Conservation (phyloP, 768 basidiomycete species). For the Cantharellus cinnabarinus region DNA sequence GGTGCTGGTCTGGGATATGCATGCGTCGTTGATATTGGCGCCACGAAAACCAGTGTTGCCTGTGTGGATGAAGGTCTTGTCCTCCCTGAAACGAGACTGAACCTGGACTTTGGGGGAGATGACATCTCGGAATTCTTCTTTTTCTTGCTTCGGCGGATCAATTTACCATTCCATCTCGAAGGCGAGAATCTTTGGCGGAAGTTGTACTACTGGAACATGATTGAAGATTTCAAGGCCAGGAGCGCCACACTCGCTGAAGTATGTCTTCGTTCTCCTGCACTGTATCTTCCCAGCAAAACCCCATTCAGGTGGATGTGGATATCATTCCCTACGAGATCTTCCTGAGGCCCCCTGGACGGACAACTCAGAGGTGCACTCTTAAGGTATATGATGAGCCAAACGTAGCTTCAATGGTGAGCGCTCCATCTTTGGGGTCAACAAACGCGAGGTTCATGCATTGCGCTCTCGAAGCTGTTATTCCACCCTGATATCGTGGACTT, state of each 20-base stretch:
- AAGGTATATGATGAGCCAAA: constrained; percentile 92
- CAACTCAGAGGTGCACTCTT: constrained; percentile 72
- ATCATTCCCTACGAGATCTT: constrained; percentile 81
- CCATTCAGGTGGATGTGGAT: constrained; percentile 59
- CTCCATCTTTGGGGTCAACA: background rate
- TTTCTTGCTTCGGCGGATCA: constrained; percentile 54
- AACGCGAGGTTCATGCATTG: background rate
- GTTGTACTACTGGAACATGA: constrained; percentile 72
- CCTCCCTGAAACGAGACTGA: constrained; percentile 67
- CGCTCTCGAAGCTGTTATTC: constrained; percentile 50
- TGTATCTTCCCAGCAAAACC: background rate
- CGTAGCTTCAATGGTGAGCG: constrained; percentile 72
- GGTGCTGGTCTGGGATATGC: constrained; percentile 89
- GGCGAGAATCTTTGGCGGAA: constrained; percentile 54
- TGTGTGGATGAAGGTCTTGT: constrained; percentile 92
- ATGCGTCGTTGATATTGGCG: constrained; percentile 90
- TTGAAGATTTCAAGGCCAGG: constrained; percentile 77
- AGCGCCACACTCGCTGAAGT: constrained; percentile 82
- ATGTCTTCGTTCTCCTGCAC: constrained; percentile 11
- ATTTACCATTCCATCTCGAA: constrained; percentile 48
- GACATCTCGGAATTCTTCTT: constrained; percentile 84
- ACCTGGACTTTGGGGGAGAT: constrained; percentile 76
- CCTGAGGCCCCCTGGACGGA: constrained; percentile 51
- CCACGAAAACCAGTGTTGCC: constrained; percentile 60
- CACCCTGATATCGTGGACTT: constrained; percentile 88